Evolutionary conservation across 2,329 filamentous ascomycete species (phyloP).

Genomic region (Sporothrix dimorphospora): DNA sequence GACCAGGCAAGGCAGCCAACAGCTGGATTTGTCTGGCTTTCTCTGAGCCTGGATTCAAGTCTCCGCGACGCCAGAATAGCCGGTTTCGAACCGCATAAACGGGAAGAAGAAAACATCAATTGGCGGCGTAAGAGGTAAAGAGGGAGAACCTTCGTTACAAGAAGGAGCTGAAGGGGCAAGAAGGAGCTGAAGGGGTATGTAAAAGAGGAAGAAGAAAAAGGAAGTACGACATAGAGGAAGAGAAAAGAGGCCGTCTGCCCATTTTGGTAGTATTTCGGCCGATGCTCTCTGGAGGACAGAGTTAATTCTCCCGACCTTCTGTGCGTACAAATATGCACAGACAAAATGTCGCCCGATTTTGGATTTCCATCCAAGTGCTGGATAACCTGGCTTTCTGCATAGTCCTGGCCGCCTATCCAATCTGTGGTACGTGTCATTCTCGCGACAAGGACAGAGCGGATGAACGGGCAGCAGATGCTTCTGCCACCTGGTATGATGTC

Average conservation of each 20-base stretch:
- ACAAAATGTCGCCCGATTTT: background rate
- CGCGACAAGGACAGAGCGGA: background rate
- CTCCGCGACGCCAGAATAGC: background rate
- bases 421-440: conserved; percentile 2
- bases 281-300: background rate
- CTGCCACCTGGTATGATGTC: conserved; percentile 10
- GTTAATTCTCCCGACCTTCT: background rate
- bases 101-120: background rate
- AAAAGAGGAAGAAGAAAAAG: too few relatives aligned
- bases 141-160: background rate
- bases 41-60: background rate
- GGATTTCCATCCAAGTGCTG: too few relatives aligned
- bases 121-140: conserved; percentile 2
- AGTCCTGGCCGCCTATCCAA: background rate
- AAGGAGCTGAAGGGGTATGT: background rate
- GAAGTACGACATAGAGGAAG: background rate
- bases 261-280: background rate
- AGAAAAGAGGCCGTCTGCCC: background rate
- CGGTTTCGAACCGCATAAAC: conserved; percentile 28
- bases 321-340: conserved; percentile 16
- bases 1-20: background rate
- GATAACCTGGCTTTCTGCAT: background rate
- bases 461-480: background rate
- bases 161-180: background rate
- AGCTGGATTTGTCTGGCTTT: background rate